These are phyloP conservation scores for Puccinia sorghi DNA, from an alignment of 1,284 basidiomycete species.

Conservation along the genomic window DNA sequence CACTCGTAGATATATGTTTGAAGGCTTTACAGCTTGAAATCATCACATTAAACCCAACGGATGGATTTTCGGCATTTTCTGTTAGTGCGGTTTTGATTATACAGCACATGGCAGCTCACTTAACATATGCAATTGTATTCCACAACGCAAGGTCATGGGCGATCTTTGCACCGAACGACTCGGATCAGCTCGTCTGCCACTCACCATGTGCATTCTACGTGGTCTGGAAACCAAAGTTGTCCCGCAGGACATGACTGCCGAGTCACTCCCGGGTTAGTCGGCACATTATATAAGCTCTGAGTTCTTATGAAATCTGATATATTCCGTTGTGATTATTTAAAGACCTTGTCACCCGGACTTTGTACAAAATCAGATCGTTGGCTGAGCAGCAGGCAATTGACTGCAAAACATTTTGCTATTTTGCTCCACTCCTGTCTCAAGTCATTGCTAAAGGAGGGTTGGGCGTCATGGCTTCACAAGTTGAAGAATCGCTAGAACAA, in stretches of 20 bases:
- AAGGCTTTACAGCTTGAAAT: conserved; percentile 54
- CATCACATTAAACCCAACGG: neutral
- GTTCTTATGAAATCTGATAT: neutral
- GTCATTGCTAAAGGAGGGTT: conserved; percentile 74
- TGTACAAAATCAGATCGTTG: conserved; percentile 80
- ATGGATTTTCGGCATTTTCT: conserved; percentile 41
- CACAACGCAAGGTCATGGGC: conserved; percentile 71
- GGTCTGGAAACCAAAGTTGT: conserved; percentile 68
- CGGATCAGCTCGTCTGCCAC: conserved; percentile 33
- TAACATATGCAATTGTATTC: conserved; percentile 67
- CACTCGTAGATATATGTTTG: conserved; percentile 32
- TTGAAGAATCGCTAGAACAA: conserved; percentile 81
- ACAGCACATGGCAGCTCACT: conserved; percentile 67
- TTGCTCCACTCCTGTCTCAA: conserved; percentile 73
- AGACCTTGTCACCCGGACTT: conserved; percentile 78
- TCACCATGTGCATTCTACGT: conserved; percentile 70
- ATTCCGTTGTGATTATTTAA: neutral
- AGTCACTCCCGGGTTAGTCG: conserved; percentile 60
- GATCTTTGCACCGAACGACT: conserved; percentile 51
- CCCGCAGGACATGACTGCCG: conserved; percentile 71
- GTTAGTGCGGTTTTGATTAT: conserved; percentile 73
- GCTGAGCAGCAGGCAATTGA: conserved; percentile 82
- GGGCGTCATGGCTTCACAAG: conserved; percentile 63
- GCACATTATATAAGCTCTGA: neutral
- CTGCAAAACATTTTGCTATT: conserved; percentile 77